Base-by-base conservation (phyloP, 2,329 filamentous ascomycete genomes). In the Monosporascus cannonballus region DNA sequence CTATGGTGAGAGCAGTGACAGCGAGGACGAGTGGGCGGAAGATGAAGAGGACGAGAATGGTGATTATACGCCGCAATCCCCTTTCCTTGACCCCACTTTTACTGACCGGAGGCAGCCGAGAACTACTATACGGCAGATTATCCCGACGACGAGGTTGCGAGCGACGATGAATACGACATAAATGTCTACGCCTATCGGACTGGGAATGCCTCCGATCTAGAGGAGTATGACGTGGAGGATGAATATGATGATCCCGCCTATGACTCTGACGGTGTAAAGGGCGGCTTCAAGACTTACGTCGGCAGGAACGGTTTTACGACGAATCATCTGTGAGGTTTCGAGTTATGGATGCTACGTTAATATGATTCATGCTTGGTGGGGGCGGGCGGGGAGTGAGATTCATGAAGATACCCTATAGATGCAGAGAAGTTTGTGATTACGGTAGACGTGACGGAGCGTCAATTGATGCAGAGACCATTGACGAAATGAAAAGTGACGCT, bases 101-200 rank as follows among this genome's bases (percentile, higher is more conserved):
- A 34, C 54, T 56, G 48, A 56, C 49, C 2, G 5, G 24, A 41
- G 8, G 36, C 55, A 85, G 86, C 88, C 37, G 88, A 92, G 65
- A 86, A 90, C 62, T 85, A 90, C 68, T 90, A 91, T 64, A 83
- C 84, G 3, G 85, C 87, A 51, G 88, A 92, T 66, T 92, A 92
- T 60, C 88, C 88, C 0, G 88, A 92, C 56, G 87, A 92, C 51
- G 88, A 92, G 65, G 78, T 90, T 15, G 85, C 83, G 45, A 85
- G 83, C 17, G 87, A 90, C 60, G 84, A 87, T 58, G 84, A 87
- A 66, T 81, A 76, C 56, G 79, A 75, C 44, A 72, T 74, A 9
- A 76, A 81, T 51, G 66, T 80, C 1, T 85, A 85, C 63, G 68
- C 72, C 36, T 84, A 78, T 62, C 74, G 76, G 44, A 80, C 72